Evolutionary conservation across 1,284 basidiomycete species (phyloP), one percentile per base, ranked within the genome.

Genomic region (Rhodotorula sp.): DNA sequence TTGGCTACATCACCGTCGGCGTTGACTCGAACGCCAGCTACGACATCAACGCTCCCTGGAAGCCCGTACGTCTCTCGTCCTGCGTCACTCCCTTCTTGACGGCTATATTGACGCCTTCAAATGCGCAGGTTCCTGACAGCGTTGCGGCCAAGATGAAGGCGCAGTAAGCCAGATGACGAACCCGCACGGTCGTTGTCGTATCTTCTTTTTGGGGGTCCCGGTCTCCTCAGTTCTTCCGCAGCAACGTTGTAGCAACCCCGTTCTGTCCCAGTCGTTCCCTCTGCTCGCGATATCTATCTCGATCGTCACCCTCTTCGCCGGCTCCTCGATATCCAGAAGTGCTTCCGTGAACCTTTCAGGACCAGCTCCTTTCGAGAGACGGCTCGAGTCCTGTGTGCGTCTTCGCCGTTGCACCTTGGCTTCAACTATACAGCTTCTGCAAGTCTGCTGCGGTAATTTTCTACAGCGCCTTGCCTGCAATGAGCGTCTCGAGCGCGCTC

Each of bases 1-100:
- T 83, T 64, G 83, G 82, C 23, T 83, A 82, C 77, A 80, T 83
- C 70, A 83, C 82, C 53, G 76, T 83, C 55, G 82, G 81, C 53
- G 77, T 82, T 61, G 80, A 81, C 44, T 50, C 65, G 5, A 74
- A 62, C 14, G 68, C 64, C 27, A 57, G 49, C 34, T 64, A 58
- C 54, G 68, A 70, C 59, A 54, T 70, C 64, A 70, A 70, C 60
- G 68, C 68, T 1, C 55, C 66, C 17, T 68, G 66, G 64, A 57
- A 61, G 55, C 59, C 63, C 10, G 27, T 68, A 27, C 66, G 66
- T 23, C 23, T 25, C 25, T 34, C 58, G 12, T 13, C 19, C 44
- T 7, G 23, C 7, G 23, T 54, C n/a, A 16, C 52, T 54, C n/a
- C 52, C n/a, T 53, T 14, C 7, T 21, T 2, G n/a, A 25, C n/a